phyloP scores from a whole-genome alignment of 192 early-diverging fungal genomes.

The Coemansia sp. region DNA sequence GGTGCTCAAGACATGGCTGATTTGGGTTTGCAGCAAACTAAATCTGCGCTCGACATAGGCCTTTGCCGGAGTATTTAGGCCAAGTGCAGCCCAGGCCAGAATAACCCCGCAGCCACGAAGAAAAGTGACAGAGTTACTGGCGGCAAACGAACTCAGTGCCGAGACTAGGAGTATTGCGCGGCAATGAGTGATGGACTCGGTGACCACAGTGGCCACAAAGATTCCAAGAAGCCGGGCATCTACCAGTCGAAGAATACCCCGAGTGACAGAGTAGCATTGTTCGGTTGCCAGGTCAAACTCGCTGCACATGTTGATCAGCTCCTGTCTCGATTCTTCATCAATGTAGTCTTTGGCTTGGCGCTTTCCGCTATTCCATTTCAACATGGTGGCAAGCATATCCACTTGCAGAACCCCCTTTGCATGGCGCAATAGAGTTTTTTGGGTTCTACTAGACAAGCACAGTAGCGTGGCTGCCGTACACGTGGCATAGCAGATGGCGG shows the following conservation, averaged over 20 bases:
- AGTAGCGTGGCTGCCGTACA: too few relatives aligned
- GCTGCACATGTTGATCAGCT: neutral
- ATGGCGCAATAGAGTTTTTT: too few relatives aligned
- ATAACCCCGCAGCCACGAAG: neutral
- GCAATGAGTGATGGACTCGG: neutral
- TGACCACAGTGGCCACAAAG: neutral
- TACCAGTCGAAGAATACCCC: neutral
- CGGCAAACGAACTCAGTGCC: slow-evolving; percentile 3
- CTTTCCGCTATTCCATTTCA: slow-evolving; percentile 6
- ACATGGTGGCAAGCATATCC: neutral
- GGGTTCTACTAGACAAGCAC: too few relatives aligned
- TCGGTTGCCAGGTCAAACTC: slow-evolving; percentile 1
- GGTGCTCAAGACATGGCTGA: neutral
- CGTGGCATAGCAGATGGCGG: too few relatives aligned
- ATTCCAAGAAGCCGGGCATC: neutral
- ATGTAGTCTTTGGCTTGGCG: neutral
- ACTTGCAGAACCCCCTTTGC: neutral
- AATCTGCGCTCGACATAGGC: neutral
- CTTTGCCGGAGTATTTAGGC: neutral
- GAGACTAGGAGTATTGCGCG: slow-evolving; percentile 3
- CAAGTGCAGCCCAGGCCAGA: slow-evolving; percentile 3
- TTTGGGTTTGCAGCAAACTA: neutral
- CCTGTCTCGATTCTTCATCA: neutral
- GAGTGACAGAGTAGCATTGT: neutral
- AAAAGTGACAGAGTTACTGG: neutral